Conservation (phyloP, 2,329 filamentous ascomycete genomes). For the Apiospora marii region DNA sequence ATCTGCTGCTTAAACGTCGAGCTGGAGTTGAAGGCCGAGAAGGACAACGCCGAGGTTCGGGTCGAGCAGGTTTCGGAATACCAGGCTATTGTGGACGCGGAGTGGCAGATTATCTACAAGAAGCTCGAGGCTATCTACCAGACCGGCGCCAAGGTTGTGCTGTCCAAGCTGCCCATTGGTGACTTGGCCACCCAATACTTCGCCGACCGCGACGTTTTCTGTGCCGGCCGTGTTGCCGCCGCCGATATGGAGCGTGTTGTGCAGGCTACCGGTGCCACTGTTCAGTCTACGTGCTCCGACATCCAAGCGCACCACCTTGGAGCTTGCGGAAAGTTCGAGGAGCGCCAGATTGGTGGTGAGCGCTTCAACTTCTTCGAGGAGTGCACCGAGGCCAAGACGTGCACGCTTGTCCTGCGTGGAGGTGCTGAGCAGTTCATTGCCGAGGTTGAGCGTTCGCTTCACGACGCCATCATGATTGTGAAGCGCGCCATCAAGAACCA, state of each 20-base stretch:
- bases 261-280: constrained; percentile 88
- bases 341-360: constrained; percentile 96
- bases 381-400: constrained; percentile 94
- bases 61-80: constrained; percentile 99
- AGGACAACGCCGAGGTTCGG: constrained; percentile 98
- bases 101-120: constrained; percentile 99
- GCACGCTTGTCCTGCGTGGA: constrained; percentile 92
- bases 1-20: constrained; percentile 98
- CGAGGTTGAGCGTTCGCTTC: constrained; percentile 95
- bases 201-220: constrained; percentile 97
- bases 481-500: constrained; percentile 97
- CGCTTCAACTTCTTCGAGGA: constrained; percentile 99
- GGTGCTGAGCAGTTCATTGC: constrained; percentile 99
- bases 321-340: constrained; percentile 89
- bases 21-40: constrained; percentile 97
- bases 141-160: constrained; percentile 95
- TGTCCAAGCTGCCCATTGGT: constrained; percentile 96
- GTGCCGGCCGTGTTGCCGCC: constrained; percentile 87
- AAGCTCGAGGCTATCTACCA: constrained; percentile 95
- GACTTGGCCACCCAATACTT: constrained; percentile 98
- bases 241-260: constrained; percentile 97
- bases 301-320: constrained; percentile 90
- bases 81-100: constrained; percentile 97
- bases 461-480: constrained; percentile 99
- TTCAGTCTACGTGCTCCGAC: constrained; percentile 96